Evolutionary conservation across 495 filamentous ascomycete species (phyloP).

Genomic region (Hypoxylon cercidicola): DNA sequence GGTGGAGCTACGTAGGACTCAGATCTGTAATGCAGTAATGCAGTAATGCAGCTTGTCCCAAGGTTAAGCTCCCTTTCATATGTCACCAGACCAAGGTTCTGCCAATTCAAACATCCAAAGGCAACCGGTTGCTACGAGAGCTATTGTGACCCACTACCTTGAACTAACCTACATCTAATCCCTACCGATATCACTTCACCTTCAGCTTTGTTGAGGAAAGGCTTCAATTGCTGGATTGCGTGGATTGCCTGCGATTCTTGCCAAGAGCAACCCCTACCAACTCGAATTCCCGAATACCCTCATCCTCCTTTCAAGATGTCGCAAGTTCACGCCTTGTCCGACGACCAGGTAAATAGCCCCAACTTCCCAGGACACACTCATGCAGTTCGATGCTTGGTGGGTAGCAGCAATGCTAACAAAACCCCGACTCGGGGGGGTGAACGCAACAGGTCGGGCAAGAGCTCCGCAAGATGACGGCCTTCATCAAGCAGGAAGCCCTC

Average conservation of each 20-base stretch:
- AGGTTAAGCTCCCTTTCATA: conserved; percentile 30
- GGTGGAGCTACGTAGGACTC: conserved; percentile 13
- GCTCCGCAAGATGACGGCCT: conserved; percentile 99
- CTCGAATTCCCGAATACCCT: conserved; percentile 36
- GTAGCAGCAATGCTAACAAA: conserved; percentile 26
- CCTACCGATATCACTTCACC: conserved; percentile 6
- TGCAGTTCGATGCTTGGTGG: not conserved
- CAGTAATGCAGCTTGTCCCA: conserved; percentile 4
- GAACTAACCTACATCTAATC: conserved; percentile 15
- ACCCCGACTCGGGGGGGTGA: too few relatives aligned
- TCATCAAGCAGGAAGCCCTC: conserved; percentile 97
- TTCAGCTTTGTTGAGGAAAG: conserved; percentile 4
- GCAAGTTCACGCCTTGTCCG: conserved; percentile 90
- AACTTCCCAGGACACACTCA: not conserved
- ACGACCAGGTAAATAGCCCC: conserved; percentile 81
- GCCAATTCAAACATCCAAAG: conserved; percentile 16
- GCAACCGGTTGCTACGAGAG: conserved; percentile 19
- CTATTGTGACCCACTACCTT: conserved; percentile 32
- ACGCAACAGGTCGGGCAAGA: conserved; percentile 83
- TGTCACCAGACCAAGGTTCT: conserved; percentile 35
- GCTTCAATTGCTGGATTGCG: conserved; percentile 10
- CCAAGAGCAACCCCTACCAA: conserved; percentile 24
- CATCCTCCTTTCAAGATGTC: conserved; percentile 74
- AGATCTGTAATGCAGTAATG: not conserved
- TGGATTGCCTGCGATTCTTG: conserved; percentile 8